phyloP scores from a whole-genome alignment of 305 asterid genomes.

The Andrographis paniculata region DNA sequence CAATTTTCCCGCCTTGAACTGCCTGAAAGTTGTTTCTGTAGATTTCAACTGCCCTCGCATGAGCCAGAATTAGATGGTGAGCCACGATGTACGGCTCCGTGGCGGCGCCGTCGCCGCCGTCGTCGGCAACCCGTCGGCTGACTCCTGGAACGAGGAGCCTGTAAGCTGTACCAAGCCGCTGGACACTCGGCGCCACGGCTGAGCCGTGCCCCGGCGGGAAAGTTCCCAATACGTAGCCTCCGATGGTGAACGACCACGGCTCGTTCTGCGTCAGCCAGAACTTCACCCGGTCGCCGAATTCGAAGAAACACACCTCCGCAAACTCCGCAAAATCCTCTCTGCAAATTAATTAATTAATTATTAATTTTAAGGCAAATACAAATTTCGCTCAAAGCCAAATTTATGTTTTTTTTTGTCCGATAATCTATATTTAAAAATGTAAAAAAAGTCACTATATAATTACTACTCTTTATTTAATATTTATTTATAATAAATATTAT shows the following conservation, averaged over 20 bases:
- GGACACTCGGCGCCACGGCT: too few species aligned
- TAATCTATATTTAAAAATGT: too few species aligned
- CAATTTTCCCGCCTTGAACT: slow-evolving; percentile 35
- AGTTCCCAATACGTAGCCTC: slow-evolving; percentile 9
- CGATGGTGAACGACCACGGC: slow-evolving; percentile 9
- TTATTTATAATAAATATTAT: too few species aligned
- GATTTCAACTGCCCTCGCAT: slow-evolving; percentile 14
- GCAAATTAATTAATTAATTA: background rate
- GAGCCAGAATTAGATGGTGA: slow-evolving; percentile 15
- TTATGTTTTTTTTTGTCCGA: too few species aligned
- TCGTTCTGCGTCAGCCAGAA: slow-evolving; percentile 22
- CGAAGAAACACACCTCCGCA: slow-evolving; percentile 25
- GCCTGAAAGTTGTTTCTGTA: slow-evolving; percentile 11
- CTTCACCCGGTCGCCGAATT: slow-evolving; percentile 24
- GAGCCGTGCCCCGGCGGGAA: slow-evolving; percentile 17
- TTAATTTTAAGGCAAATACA: too few species aligned
- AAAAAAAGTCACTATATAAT: too few species aligned
- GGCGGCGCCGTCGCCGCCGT: background rate
- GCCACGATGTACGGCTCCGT: slow-evolving; percentile 16
- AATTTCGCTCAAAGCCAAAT: too few species aligned
- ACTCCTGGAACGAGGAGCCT: background rate
- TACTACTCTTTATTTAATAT: too few species aligned
- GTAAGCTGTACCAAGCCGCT: too few species aligned
- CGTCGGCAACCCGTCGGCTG: background rate
- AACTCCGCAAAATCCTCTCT: slow-evolving; percentile 23